Conservation (phyloP, 306 rosid genomes). For the Glycine soja region DNA sequence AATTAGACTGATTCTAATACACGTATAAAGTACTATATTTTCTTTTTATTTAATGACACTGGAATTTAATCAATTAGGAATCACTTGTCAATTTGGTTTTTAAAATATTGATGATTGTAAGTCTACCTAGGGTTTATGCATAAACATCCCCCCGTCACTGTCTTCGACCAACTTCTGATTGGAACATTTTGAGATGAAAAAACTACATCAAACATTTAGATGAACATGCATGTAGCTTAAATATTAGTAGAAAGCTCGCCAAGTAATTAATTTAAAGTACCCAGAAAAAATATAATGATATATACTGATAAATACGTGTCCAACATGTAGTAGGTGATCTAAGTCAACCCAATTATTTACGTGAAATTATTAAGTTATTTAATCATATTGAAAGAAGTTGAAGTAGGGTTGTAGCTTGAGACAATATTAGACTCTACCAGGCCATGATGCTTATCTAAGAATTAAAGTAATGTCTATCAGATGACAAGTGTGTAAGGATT, state of each 20-base stretch:
- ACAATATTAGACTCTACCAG: conserved; percentile 25
- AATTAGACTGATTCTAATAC: conserved; percentile 53
- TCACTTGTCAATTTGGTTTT: conserved; percentile 18
- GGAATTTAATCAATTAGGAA: conserved; percentile 28
- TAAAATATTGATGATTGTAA: conserved; percentile 39
- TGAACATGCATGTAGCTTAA: conserved; percentile 45
- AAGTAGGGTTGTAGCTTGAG: conserved; percentile 31
- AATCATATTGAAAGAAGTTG: conserved; percentile 35
- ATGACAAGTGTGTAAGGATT: conserved; percentile 35
- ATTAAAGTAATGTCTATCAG: conserved; percentile 26
- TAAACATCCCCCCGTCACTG: conserved; percentile 61
- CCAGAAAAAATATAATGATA: conserved; percentile 34
- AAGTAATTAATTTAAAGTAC: not conserved
- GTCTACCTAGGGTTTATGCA: conserved; percentile 57
- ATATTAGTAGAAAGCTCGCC: conserved; percentile 36
- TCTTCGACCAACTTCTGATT: conserved; percentile 74
- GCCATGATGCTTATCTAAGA: conserved; percentile 40
- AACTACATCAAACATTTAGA: conserved; percentile 54
- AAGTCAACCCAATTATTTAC: conserved; percentile 36
- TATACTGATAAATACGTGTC: conserved; percentile 46
- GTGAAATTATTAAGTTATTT: conserved; percentile 33
- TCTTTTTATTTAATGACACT: not conserved
- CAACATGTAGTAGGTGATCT: conserved; percentile 43
- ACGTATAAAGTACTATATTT: not conserved
- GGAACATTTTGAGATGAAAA: conserved; percentile 66